phyloP scores from a whole-genome alignment of 1,139 yeast species.

The Suhomyces maxii region DNA sequence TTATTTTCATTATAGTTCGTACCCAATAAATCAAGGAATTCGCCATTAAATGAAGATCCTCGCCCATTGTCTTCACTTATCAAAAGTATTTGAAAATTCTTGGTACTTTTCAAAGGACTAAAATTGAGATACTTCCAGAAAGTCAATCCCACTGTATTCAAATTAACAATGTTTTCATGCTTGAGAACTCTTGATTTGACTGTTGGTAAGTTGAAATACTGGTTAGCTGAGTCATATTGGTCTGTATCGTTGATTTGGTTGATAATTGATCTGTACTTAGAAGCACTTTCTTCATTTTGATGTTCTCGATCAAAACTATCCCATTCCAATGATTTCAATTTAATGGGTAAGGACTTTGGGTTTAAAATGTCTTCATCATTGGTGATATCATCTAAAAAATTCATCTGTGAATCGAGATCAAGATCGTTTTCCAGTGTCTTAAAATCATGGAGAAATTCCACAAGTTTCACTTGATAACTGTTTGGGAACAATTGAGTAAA shows the following conservation, averaged over 20 bases:
- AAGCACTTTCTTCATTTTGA: slow-evolving; percentile 22
- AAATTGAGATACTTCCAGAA: slow-evolving; percentile 61
- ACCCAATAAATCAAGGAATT: slow-evolving; percentile 41
- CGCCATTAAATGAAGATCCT: slow-evolving; percentile 15
- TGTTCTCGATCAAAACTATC: slow-evolving; percentile 27
- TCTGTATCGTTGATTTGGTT: slow-evolving; percentile 14
- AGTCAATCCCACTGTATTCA: slow-evolving; percentile 38
- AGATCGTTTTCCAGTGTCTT: slow-evolving; percentile 18
- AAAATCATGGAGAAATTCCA: slow-evolving; percentile 33
- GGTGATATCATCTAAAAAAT: slow-evolving; percentile 42
- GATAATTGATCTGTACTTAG: slow-evolving; percentile 23
- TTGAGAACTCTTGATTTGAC: slow-evolving; percentile 34
- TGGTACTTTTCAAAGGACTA: slow-evolving; percentile 50
- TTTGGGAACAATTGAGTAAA: slow-evolving; percentile 34
- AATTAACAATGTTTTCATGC: slow-evolving; percentile 31
- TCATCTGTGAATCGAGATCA: slow-evolving; percentile 34
- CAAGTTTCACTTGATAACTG: slow-evolving; percentile 32
- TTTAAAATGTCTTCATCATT: slow-evolving; percentile 30
- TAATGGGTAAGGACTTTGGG: slow-evolving; percentile 30
- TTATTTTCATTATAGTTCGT: slow-evolving; percentile 49
- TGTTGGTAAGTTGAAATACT: slow-evolving; percentile 24
- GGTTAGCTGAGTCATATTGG: slow-evolving; percentile 15
- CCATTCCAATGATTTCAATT: slow-evolving; percentile 36
- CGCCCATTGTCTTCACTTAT: slow-evolving; percentile 32
- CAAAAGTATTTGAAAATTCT: slow-evolving; percentile 55